Conservation (phyloP, 495 filamentous ascomycete genomes). For the Penicillium nucicola region DNA sequence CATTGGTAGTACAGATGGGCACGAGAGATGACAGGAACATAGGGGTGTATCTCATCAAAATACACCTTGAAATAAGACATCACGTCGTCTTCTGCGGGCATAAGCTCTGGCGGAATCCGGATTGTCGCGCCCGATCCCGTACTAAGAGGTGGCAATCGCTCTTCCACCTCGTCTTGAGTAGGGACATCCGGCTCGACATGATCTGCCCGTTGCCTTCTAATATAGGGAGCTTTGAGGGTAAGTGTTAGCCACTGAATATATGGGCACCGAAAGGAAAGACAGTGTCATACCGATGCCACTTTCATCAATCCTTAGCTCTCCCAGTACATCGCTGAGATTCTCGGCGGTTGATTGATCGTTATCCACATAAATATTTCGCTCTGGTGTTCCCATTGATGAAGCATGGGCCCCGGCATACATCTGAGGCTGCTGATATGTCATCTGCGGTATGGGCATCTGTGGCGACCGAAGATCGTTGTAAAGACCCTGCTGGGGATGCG, state of each 20-base stretch:
- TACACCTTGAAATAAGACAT: constrained; percentile 89
- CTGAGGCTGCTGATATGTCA: constrained; percentile 43
- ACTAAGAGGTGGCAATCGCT: constrained; percentile 64
- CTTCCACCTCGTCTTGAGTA: constrained; percentile 71
- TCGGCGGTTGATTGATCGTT: constrained; percentile 66
- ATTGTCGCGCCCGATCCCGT: constrained; percentile 70
- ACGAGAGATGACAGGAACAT: constrained; percentile 90
- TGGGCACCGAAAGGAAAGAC: constrained; percentile 10
- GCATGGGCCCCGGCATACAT: constrained; percentile 55
- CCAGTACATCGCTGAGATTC: constrained; percentile 75
- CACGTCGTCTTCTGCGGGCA: constrained; percentile 84
- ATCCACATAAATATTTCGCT: constrained; percentile 35
- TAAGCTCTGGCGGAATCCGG: constrained; percentile 88
- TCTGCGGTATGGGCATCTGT: constrained; percentile 37
- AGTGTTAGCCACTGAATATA: constrained; percentile 6
- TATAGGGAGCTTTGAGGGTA: constrained; percentile 67
- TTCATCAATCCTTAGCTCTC: constrained; percentile 84
- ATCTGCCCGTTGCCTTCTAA: constrained; percentile 69
- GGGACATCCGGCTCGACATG: constrained; percentile 67
- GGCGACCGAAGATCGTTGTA: constrained; percentile 70
- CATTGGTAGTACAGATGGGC: constrained; percentile 86
- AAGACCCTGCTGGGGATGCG: constrained; percentile 67
- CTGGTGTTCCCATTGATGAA: constrained; percentile 44
- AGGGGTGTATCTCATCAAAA: constrained; percentile 90
- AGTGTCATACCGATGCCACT: constrained; percentile 73